Base-by-base conservation (phyloP, 2,329 filamentous ascomycete genomes). In the Cercospora canescens region DNA sequence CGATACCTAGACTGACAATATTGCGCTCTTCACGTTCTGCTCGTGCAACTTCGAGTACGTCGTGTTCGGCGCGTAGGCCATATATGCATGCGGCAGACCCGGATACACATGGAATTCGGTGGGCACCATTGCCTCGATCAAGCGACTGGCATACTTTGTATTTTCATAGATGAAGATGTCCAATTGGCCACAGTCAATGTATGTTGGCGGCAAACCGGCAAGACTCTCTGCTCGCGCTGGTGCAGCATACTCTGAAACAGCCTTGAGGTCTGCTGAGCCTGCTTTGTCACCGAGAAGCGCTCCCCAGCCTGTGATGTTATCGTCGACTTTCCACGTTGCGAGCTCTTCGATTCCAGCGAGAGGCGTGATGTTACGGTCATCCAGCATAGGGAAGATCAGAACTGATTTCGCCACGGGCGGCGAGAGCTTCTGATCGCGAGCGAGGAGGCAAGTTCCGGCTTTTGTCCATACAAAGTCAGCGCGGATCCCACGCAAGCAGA, bases 371-470 rank as follows among this genome's bases (percentile, higher is more conserved):
- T 75, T 78, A 45, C 77, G 73, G 69, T 84, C 80, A 68, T 84
- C 82, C 6, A 84, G 73, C 82, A 84, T 84, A 16, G 80, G 81
- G 59, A 79, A 80, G 45, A 81, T 73, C 6, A 84, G 74, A 58
- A 84, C 74, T 71, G 82, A 78, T 59, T 71, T 74, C 6, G 60
- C 59, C 4, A 74, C 30, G 3, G 65, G 63, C 21, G 70, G 71
- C 5, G 48, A 58, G 11, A 73, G 48, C 3, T 56, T 56, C 26
- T 67, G 63, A 48, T 72, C 71, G 11, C 72, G 67, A n/a, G 72
- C 72, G 54, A 71, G 61, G 8, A 75, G 56, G 11, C 68, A 63
- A 6, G 67, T 41, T 5, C 63, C 72, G n/a, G 70, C 72, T 60
- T 48, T 55, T 58, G 21, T 52, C 28, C 45, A 48, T 24, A 7